Evolutionary conservation across 495 filamentous ascomycete genomes (phyloP).

Genomic region (Daldinia grandis): DNA sequence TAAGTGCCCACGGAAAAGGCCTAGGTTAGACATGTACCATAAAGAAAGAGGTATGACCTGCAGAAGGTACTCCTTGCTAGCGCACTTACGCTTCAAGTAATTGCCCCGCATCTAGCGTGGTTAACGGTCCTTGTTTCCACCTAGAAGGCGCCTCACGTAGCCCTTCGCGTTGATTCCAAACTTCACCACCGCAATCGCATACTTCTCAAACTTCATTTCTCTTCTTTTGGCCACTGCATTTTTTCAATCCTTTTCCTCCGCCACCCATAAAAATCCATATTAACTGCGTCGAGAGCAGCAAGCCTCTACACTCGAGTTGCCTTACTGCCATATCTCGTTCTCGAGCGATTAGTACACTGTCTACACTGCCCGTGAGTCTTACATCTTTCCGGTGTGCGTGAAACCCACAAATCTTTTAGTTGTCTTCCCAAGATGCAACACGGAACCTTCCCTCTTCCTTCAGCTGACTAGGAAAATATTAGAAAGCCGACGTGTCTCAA

Average conservation of each 20-base stretch:
- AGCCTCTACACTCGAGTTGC: neutral
- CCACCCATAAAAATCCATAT: neutral
- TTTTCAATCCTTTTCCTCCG: constrained; percentile 4
- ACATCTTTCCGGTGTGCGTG: neutral
- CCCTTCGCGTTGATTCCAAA: constrained; percentile 43
- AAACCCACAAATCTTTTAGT: neutral
- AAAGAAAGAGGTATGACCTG: neutral
- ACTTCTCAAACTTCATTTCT: constrained; percentile 16
- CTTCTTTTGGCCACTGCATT: constrained; percentile 17
- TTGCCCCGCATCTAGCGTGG: constrained; percentile 44
- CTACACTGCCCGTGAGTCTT: neutral
- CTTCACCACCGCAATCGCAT: constrained; percentile 47
- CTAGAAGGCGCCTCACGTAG: constrained; percentile 29
- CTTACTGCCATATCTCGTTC: neutral
- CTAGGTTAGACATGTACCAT: constrained; percentile 3
- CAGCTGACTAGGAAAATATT: neutral
- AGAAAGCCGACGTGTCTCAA: neutral
- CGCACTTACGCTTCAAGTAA: constrained; percentile 9
- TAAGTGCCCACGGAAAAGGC: neutral
- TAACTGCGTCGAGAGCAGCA: neutral
- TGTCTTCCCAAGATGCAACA: neutral
- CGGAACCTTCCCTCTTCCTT: neutral
- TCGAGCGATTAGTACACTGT: constrained; percentile 1
- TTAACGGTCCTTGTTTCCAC: constrained; percentile 30
- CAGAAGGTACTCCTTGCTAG: constrained; percentile 20